A percentile compares a stretch with the other conserved stretches of the same genome.
Conservation (phyloP, 768 basidiomycete genomes). For the Amanita molliuscula region DNA sequence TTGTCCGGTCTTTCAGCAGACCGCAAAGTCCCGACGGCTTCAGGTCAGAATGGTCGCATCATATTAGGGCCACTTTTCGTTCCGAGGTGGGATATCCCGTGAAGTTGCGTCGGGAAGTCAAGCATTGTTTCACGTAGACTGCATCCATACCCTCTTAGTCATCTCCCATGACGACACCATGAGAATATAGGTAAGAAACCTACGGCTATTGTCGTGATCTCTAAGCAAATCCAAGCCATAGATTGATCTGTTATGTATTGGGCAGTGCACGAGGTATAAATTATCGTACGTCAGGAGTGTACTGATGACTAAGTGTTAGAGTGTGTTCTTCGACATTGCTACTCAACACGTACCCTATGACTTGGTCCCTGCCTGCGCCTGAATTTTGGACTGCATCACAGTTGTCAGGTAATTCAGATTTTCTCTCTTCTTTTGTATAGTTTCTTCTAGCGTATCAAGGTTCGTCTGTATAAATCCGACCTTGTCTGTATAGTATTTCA, state of each 20-base stretch:
- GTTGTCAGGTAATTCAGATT: slow-evolving; percentile 69
- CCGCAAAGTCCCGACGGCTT: too few relatives aligned
- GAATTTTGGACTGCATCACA: slow-evolving; percentile 58
- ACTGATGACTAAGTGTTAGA: neutral
- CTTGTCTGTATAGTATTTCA: slow-evolving; percentile 37
- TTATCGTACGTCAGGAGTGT: neutral
- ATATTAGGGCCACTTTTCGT: neutral
- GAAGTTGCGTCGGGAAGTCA: too few relatives aligned
- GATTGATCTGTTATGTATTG: too few relatives aligned
- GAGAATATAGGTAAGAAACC: too few relatives aligned
- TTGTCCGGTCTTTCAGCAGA: too few relatives aligned
- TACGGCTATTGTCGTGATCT: too few relatives aligned
- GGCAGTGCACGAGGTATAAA: neutral
- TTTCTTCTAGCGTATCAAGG: slow-evolving; percentile 78
- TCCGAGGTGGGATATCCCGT: too few relatives aligned
- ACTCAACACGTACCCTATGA: neutral
- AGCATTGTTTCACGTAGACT: too few relatives aligned
- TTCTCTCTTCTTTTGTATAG: slow-evolving; percentile 86
- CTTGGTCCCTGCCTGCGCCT: slow-evolving; percentile 7
- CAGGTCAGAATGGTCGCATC: too few relatives aligned
- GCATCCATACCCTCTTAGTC: too few relatives aligned
- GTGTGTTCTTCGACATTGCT: neutral
- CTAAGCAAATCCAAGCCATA: too few relatives aligned
- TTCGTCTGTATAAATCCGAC: slow-evolving; percentile 66
- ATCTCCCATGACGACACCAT: too few relatives aligned